Conservation (phyloP, 2,329 filamentous ascomycete species). For the Cladophialophora chaetospira region DNA sequence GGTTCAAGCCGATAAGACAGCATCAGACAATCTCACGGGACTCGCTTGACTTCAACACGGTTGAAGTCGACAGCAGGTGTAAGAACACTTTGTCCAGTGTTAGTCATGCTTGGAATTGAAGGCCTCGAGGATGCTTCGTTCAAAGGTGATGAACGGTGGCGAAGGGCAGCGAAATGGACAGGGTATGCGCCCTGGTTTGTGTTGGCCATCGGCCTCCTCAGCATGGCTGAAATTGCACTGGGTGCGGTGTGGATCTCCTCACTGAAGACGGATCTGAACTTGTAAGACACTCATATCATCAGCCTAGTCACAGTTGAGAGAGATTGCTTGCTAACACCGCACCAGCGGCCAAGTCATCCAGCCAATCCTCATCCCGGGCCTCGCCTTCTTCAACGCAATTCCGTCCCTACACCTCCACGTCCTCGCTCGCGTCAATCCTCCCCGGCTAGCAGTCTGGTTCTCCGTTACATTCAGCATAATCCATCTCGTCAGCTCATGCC, state of each 20-base stretch:
- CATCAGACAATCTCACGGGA: too few species aligned
- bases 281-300: conserved; percentile 19
- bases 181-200: conserved; percentile 28
- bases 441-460: conserved; percentile 30
- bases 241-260: conserved; percentile 30
- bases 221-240: conserved; percentile 31
- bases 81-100: not conserved
- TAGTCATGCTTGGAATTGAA: conserved; percentile 26
- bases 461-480: conserved; percentile 19
- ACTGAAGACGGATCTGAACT: conserved; percentile 26
- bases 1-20: too few species aligned
- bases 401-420: conserved; percentile 31
- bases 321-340: not conserved
- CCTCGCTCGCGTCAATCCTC: conserved; percentile 29
- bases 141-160: conserved; percentile 30
- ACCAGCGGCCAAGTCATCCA: conserved; percentile 30
- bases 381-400: conserved; percentile 34
- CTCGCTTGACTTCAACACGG: too few species aligned
- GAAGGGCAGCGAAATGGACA: conserved; percentile 23
- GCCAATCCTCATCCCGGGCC: conserved; percentile 30
- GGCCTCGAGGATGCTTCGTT: conserved; percentile 31
- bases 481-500: conserved; percentile 26
- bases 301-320: not conserved
- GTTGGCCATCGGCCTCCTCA: conserved; percentile 24
- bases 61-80: too few species aligned